Conservation (phyloP, 1,139 yeast species). For the Hanseniaspora gamundiae region DNA sequence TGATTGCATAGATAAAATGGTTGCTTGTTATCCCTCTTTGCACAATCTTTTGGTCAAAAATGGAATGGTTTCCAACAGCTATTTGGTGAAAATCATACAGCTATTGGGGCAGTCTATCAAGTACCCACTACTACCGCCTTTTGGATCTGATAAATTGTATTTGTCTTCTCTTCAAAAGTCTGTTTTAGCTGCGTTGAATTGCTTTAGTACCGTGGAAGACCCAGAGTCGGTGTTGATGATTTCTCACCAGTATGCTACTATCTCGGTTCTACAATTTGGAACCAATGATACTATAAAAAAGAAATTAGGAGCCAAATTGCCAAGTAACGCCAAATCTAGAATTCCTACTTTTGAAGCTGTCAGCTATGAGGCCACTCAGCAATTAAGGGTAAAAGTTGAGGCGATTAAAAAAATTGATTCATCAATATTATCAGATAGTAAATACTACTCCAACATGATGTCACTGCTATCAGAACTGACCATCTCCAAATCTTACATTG, state of each 20-base stretch:
- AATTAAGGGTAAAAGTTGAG: slow-evolving; percentile 30
- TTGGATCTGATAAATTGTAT: slow-evolving; percentile 31
- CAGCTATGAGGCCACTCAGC: slow-evolving; percentile 37
- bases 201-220: slow-evolving; percentile 26
- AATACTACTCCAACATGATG: slow-evolving; percentile 23
- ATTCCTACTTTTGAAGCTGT: slow-evolving; percentile 60
- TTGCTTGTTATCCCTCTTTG: slow-evolving; percentile 38
- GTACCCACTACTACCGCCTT: slow-evolving; percentile 52
- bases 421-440: slow-evolving; percentile 34
- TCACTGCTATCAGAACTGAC: slow-evolving; percentile 28
- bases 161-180: slow-evolving; percentile 46
- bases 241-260: slow-evolving; percentile 40
- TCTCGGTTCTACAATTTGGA: slow-evolving; percentile 47
- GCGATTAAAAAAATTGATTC: slow-evolving; percentile 23
- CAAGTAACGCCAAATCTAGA: slow-evolving; percentile 25
- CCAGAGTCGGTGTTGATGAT: slow-evolving; percentile 33
- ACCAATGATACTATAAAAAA: slow-evolving; percentile 40
- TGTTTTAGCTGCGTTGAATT: slow-evolving; percentile 34
- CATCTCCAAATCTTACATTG: slow-evolving; percentile 30
- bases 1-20: slow-evolving; percentile 40
- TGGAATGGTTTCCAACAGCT: slow-evolving; percentile 21
- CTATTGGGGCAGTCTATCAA: slow-evolving; percentile 49
- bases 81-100: slow-evolving; percentile 33
- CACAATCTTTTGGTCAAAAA: slow-evolving; percentile 25
- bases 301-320: slow-evolving; percentile 23